These are phyloP conservation scores for Thinopyrum elongatum DNA, from an alignment of 176 grass and related monocot species.

Conservation along the genomic window DNA sequence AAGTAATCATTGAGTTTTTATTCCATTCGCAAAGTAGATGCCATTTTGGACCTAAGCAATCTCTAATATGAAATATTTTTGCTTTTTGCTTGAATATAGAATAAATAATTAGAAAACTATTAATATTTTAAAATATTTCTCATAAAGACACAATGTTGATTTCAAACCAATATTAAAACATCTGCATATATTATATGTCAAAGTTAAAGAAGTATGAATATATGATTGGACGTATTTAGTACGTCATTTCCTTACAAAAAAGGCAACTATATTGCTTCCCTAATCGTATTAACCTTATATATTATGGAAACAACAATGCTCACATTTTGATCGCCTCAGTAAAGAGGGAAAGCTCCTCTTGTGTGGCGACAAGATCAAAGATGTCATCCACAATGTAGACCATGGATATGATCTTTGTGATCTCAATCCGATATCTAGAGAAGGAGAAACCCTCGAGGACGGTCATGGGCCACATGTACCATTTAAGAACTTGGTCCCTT, in stretches of 20 bases:
- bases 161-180: not conserved
- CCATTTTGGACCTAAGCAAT: not conserved
- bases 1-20: not conserved
- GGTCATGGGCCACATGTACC: constrained; percentile 54
- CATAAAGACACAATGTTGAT: not conserved
- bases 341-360: constrained; percentile 50
- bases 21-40: not conserved
- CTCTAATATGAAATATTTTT: not conserved
- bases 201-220: not conserved
- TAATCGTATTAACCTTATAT: not conserved
- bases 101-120: not conserved
- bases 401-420: constrained; percentile 58
- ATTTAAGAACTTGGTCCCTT: constrained; percentile 32
- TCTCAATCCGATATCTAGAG: constrained; percentile 45
- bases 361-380: constrained; percentile 53
- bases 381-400: constrained; percentile 79
- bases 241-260: not conserved
- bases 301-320: not conserved
- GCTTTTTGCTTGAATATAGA: not conserved
- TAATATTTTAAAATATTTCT: not conserved
- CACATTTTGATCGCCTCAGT: constrained; percentile 50
- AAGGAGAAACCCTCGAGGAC: constrained; percentile 15
- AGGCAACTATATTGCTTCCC: not conserved
- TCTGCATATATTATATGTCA: not conserved
- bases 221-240: not conserved